These are phyloP conservation scores for Globisporangium irregulare DNA, from an alignment of 352 stramenopile species.

Conservation along the genomic window DNA sequence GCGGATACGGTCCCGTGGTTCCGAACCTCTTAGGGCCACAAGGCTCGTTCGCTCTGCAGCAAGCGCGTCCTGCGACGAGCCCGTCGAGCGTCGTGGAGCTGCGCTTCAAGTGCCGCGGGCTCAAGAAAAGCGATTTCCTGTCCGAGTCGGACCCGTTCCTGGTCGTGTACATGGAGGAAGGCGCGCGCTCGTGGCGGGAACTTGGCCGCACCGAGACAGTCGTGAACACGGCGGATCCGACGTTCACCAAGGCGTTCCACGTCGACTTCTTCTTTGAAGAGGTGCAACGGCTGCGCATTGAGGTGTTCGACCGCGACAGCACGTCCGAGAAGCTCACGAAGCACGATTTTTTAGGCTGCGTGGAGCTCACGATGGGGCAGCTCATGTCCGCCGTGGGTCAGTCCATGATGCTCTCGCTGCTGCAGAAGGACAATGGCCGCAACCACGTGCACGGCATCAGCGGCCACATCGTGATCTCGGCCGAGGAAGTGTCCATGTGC, in stretches of 20 bases:
- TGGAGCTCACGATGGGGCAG: constrained; percentile 76
- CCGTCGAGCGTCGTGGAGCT: constrained; percentile 66
- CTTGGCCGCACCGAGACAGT: constrained; percentile 79
- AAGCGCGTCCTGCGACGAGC: constrained; percentile 2
- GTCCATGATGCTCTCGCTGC: constrained; percentile 50
- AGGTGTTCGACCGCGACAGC: constrained; percentile 81
- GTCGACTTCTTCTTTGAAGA: constrained; percentile 82
- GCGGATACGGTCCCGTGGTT: constrained; percentile 46
- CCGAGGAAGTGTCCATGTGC: constrained; percentile 69
- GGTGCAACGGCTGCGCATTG: constrained; percentile 70
- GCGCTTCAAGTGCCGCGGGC: constrained; percentile 60
- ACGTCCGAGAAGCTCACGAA: constrained; percentile 48
- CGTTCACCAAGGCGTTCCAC: constrained; percentile 68
- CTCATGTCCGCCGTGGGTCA: constrained; percentile 66
- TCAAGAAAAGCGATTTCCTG: constrained; percentile 70
- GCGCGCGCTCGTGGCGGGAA: constrained; percentile 48
- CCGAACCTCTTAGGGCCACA: constrained; percentile 16
- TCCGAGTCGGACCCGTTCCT: constrained; percentile 77
- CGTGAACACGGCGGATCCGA: constrained; percentile 59
- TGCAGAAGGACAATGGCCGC: constrained; percentile 41
- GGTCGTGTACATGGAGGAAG: constrained; percentile 69
- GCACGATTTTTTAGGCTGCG: constrained; percentile 74
- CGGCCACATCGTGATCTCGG: constrained; percentile 60
- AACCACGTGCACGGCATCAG: constrained; percentile 42
- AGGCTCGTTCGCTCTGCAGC: background rate